Percentiles rank a stretch among this genome's conserved stretches.
Conservation (phyloP, 768 basidiomycete genomes). For the Flagelloscypha sp. region DNA sequence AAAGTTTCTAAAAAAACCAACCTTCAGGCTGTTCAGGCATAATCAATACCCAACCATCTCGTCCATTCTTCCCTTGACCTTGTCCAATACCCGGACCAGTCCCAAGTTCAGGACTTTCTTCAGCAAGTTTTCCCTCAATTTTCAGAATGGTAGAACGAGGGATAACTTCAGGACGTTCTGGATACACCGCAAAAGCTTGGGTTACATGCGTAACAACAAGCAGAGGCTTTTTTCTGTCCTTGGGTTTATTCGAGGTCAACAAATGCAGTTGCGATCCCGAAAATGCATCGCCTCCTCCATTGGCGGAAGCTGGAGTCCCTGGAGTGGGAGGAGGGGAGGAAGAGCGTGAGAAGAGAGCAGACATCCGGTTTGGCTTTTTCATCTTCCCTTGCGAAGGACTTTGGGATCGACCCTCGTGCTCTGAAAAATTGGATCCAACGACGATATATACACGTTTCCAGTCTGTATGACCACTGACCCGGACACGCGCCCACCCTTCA, state of each 20-base stretch:
- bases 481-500: conserved; percentile 88
- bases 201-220: conserved; percentile 63
- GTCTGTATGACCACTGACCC: conserved; percentile 94
- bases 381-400: conserved; percentile 22
- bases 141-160: conserved; percentile 86
- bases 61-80: conserved; percentile 51
- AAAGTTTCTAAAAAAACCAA: no score
- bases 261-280: conserved; percentile 21
- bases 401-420: conserved; percentile 13
- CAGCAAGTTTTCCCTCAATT: conserved; percentile 76
- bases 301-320: conserved; percentile 23
- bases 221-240: conserved; percentile 65
- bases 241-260: conserved; percentile 49
- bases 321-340: conserved; percentile 15
- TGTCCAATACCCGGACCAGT: no score
- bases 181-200: conserved; percentile 92
- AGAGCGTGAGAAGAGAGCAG: conserved; percentile 55
- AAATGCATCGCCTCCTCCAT: no score
- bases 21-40: conserved; percentile 87
- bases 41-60: conserved; percentile 81
- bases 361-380: conserved; percentile 59
- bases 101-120: no score
- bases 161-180: conserved; percentile 90
- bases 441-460: conserved; percentile 92
- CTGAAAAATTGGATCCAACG: conserved; percentile 42